Base-by-base conservation (phyloP, 1,139 yeast genomes). In the Geotrichum citri-aurantii region DNA sequence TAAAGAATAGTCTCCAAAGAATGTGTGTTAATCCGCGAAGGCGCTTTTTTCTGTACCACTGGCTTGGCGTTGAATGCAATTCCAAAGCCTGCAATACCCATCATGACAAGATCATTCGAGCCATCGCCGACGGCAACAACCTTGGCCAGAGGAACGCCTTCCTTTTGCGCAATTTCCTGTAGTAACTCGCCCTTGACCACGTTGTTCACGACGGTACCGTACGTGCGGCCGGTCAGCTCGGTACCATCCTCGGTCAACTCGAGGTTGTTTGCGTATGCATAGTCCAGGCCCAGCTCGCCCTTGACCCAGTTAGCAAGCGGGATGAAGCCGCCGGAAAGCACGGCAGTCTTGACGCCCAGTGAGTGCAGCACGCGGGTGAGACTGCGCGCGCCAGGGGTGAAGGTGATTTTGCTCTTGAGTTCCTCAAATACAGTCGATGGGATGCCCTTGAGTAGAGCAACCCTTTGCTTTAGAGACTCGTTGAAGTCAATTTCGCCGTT, bases 41-140 rank as follows among this genome's bases (percentile, higher is more conserved):
- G 97, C 0, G 99, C 99, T 65, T 66, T 65, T 52, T 68, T 67
- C 71, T 90, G 97, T 3, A 95, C 99, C 63, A 80, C 83, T 37
- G 98, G 97, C 71, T 95, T 95, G 19, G 99, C 99, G 70, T 91
- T 88, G 95, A 97, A 95, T 0, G 99, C 99, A 61, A 95, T 79
- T 21, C 99, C 99, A 71, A 84, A 88, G 0, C 99, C 98, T 1
- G 97, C 97, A 21, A 75, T 83, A 2, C 78, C 81, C 98, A 95
- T 93, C 92, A 95, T 95, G 50, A 82, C 82, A 70, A 95, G 77
- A 73, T 95, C 99, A 68, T 95, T 95, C 27, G 98, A 96, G 37
- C 99, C 99, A 71, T 95, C 99, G 33, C 99, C 99, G 46, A 95
- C 89, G 48, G 98, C 98, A 54, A 89, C 86, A 0, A 68, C 73